Evolutionary conservation across 495 filamentous ascomycete species (phyloP), one percentile per base, ranked within the genome.

Genomic region (Trichoderma virens): DNA sequence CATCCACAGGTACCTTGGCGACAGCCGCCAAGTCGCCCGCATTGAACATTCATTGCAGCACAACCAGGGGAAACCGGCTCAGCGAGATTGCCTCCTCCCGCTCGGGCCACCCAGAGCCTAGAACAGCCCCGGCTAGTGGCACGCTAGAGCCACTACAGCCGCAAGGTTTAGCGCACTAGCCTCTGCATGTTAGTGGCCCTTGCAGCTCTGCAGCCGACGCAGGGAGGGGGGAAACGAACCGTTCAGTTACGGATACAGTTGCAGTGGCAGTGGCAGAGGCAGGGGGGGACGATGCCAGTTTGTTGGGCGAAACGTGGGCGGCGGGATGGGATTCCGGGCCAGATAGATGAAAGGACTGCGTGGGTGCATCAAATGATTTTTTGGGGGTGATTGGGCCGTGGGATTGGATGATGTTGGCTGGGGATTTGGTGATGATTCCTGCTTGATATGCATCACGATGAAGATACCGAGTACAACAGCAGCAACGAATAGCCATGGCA

Each of bases 91-190:
- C 51, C 14, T 30, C 51, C 11, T 56, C 23, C 51, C 51, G 51
- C 51, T 56, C 25, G 51, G 51, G 51, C 51, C 51, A 56, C 25
- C 51, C 13, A 56, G 51, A 27, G 51, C 51, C 51, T 56, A 56
- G 51, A 56, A 27, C 51, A 27, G 18, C 41, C 13, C n/a, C 41
- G 18, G 13, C 18, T 45, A n/a, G 41, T 13, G 51, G 7, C 25
- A 9, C n/a, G 51, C 51, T 13, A 8, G 23, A 6, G 5, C 51
- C 51, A 56, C 51, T 30, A 56, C 13, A n/a, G 51, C 13, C 23
- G 45, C 35, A 16, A 51, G 16, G 45, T 51, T 51, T 51, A 51
- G 45, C 45, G 45, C 13, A 27, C 27, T 27, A 35, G 11, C 32
- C 5, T 4, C 32, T 14, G 51, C 23, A 23, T 23, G 23, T 23